Base-by-base conservation (phyloP, 441 rosid species). In the Arabidopsis lyrata region DNA sequence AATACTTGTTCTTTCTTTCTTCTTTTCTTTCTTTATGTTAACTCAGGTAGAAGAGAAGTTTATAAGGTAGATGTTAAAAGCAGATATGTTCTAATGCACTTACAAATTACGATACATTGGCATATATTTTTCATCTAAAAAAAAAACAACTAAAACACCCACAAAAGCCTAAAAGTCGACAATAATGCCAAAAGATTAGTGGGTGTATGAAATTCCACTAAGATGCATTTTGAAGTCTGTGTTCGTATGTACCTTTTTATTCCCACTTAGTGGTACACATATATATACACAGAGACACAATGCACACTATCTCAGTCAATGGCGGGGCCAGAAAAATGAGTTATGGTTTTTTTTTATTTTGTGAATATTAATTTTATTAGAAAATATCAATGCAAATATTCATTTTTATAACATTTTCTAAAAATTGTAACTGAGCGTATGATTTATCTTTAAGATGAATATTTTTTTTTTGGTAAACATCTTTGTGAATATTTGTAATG, bases 151-250 rank as follows among this genome's bases (percentile, higher is more conserved):
- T 50, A 61, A 61, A 68, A 75, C 63, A 35, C 15, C 59, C 79
- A 62, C 63, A 75, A 75, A 75, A 63, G 60, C 48, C 61, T 48
- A 55, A 70, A 76, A 76, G 79, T 56, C 6, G 61, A 63, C 66
- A 70, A 70, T 76, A 70, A 76, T 70, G 75, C 75, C 79, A 76
- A 76, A 63, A 36, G 20, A 70, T 76, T 76, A 76, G 79, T 76
- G 79, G 79, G 41, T 70, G 59, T 76, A 70, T 70, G 75, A 56
- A 56, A 70, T 70, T 70, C 79, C 79, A 76, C 79, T 76, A 57
- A 63, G 54, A 48, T 70, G 66, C 67, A 70, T 63, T 76, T 63
- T 76, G 79, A 63, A 70, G 66, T 70, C 56, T 70, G 74, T 75
- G 74, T 68, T 68, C 78, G 68, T 76, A 56, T 63, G 75, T 69